Evolutionary conservation across 768 basidiomycete species (phyloP).

Genomic region (Rhizopogon rudus): DNA sequence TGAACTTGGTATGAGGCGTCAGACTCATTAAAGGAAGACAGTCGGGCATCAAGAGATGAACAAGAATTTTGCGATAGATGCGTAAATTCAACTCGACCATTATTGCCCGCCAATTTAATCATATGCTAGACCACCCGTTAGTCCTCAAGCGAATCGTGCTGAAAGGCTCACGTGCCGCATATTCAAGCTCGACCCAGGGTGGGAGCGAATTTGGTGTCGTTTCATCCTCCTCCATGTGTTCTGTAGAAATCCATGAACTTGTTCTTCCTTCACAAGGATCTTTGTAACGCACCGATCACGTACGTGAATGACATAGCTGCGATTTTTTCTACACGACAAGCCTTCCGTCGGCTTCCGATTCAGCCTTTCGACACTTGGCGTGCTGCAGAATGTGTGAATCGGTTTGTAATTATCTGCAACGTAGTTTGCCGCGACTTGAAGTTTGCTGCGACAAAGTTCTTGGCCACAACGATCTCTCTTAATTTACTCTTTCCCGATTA

Average conservation of each 20-base stretch:
- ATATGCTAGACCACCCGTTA: slow-evolving; percentile 57
- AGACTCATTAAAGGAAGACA: slow-evolving; percentile 3
- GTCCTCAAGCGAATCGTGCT: slow-evolving; percentile 3
- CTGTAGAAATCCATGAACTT: slow-evolving; percentile 32
- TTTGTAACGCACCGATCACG: slow-evolving; percentile 44
- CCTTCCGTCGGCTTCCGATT: background rate
- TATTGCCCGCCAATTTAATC: slow-evolving; percentile 66
- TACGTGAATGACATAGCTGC: slow-evolving; percentile 43
- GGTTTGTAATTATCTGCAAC: background rate
- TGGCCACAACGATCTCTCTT: background rate
- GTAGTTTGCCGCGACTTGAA: background rate
- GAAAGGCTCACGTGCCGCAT: slow-evolving; percentile 46
- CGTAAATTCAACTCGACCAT: slow-evolving; percentile 73
- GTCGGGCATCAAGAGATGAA: slow-evolving; percentile 38
- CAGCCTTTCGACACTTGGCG: background rate
- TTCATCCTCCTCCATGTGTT: slow-evolving; percentile 97
- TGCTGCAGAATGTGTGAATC: background rate
- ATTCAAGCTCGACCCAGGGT: slow-evolving; percentile 93
- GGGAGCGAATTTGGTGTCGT: slow-evolving; percentile 63
- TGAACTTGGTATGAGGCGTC: slow-evolving; percentile 19
- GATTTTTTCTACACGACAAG: background rate
- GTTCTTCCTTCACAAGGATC: background rate
- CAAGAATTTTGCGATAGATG: slow-evolving; percentile 75
- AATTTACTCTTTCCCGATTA: slow-evolving; percentile 5
- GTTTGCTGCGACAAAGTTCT: background rate